Evolutionary conservation across 2,329 filamentous ascomycete genomes (phyloP).

Genomic region (Diplocarpon mali): DNA sequence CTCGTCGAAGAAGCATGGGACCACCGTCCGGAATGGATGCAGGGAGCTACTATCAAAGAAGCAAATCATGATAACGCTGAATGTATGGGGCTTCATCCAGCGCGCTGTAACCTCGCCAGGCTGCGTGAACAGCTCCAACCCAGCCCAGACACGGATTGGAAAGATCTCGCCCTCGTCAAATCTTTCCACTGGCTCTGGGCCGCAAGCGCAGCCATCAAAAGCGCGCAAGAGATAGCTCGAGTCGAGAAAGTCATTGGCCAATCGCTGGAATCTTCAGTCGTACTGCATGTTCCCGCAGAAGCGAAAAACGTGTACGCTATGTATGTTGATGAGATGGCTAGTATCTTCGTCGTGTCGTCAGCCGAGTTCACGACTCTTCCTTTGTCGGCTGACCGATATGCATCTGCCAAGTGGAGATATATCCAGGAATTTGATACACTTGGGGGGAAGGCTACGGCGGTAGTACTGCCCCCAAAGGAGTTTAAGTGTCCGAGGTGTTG

Average conservation of each 20-base stretch:
- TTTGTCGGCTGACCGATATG: conserved; percentile 27
- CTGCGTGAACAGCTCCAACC: neutral
- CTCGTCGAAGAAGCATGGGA: conserved; percentile 86
- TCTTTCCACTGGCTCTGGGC: conserved; percentile 11
- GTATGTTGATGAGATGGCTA: conserved; percentile 33
- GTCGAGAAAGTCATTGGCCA: conserved; percentile 63
- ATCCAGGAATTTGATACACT: conserved; percentile 16
- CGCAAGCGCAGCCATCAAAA: conserved; percentile 56
- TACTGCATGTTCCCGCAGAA: conserved; percentile 36
- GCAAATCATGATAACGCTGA: too few relatives aligned
- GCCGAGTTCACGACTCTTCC: conserved; percentile 36
- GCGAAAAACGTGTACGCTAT: conserved; percentile 19
- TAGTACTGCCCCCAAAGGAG: conserved; percentile 33
- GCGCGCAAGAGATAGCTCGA: conserved; percentile 62
- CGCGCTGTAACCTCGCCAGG: neutral
- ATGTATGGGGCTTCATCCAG: conserved; percentile 28
- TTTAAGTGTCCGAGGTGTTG: conserved; percentile 83
- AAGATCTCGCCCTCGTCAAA: conserved; percentile 9
- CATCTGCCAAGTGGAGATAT: conserved; percentile 36
- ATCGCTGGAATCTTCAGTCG: conserved; percentile 66
- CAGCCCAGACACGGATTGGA: neutral
- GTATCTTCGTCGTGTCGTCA: conserved; percentile 59
- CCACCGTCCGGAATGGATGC: conserved; percentile 56
- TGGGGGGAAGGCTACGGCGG: conserved; percentile 16
- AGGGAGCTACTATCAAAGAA: conserved; percentile 29